Base-by-base conservation (phyloP, 2,329 filamentous ascomycete genomes). In the Xylariaceae sp. region DNA sequence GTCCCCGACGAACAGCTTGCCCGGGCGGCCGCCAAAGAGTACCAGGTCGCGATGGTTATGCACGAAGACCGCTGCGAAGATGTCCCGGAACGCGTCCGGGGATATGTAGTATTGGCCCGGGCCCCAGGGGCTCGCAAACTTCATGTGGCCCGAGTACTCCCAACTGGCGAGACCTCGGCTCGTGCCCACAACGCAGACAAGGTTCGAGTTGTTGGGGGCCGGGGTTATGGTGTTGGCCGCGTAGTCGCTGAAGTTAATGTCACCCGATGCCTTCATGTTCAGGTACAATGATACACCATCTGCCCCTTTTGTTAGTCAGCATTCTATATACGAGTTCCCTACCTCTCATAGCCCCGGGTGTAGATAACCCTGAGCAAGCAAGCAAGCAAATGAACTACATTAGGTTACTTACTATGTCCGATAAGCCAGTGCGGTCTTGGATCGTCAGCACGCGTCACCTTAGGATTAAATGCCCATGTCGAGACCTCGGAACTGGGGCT, bases 41-140 rank as follows among this genome's bases (percentile, higher is more conserved):
- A 85, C 59, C 1, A 85, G 62, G 12, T 77, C 70, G 12, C 75
- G 75, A 45, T 79, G 75, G 16, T 65, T 68, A 3, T 65, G 58
- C 20, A 79, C 72, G 60, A 81, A 85, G 51, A 80, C 78, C 21
- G 83, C 70, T 3, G 78, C 70, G 53, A 84, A 80, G 43, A 82
- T 70, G 54, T 83, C 74, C 48, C 66, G 52, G 48, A 67, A 58
- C 14, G 50, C n/a, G 29, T 58, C 51, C 45, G 2, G 44, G 37
- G 61, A 58, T 3, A 67, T 68, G 1, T 59, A 40, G 2, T 65
- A 20, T 59, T 67, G 21, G 45, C 40, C 1, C 60, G 19, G 44
- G 47, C 52, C 16, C 54, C 57, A 16, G 69, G 71, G 54, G 1
- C 71, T 68, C 26, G 78, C 60, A 72, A 73, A 77, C 2, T 62